Percentiles rank a stretch among this genome's conserved stretches.
Evolutionary conservation across 139 green algal species (phyloP).

Genomic region (Micractinium conductrix): DNA sequence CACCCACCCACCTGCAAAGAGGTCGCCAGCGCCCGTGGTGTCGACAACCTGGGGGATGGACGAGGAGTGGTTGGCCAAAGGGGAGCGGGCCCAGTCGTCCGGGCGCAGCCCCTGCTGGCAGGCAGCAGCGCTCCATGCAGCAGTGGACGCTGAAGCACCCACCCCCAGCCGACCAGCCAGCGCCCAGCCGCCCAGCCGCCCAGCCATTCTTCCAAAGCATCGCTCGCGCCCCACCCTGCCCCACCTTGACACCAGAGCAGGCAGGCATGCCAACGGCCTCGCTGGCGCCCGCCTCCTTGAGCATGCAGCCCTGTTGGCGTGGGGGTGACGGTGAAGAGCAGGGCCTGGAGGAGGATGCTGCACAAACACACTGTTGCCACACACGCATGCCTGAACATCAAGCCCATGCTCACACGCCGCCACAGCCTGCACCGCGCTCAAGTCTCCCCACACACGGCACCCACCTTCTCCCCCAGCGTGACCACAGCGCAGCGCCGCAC

Average conservation of each 20-base stretch:
- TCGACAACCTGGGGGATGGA: constrained; percentile 48
- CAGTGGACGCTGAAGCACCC: no score
- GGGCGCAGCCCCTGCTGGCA: no score
- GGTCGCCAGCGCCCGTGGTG: constrained; percentile 72
- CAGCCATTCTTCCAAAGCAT: no score
- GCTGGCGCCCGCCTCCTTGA: constrained; percentile 14
- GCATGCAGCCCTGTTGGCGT: constrained; percentile 51
- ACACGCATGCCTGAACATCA: no score
- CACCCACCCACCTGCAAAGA: no score
- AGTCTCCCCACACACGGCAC: background rate
- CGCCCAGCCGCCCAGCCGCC: no score
- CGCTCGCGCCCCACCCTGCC: no score
- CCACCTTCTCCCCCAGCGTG: constrained; percentile 63
- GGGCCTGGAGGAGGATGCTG: no score
- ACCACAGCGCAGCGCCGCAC: constrained; percentile 54
- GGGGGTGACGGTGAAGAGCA: background rate
- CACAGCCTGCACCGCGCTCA: background rate
- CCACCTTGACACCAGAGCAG: constrained; percentile 46
- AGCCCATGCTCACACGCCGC: background rate
- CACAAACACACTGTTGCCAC: no score
- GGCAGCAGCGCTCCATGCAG: no score
- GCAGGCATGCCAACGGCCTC: constrained; percentile 50
- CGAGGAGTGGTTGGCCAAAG: background rate
- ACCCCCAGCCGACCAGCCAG: no score
- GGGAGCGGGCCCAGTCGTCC: no score